Evolutionary conservation across 164 flowering plant genomes (phyloP).

Genomic region (Umbilicus rupestris): DNA sequence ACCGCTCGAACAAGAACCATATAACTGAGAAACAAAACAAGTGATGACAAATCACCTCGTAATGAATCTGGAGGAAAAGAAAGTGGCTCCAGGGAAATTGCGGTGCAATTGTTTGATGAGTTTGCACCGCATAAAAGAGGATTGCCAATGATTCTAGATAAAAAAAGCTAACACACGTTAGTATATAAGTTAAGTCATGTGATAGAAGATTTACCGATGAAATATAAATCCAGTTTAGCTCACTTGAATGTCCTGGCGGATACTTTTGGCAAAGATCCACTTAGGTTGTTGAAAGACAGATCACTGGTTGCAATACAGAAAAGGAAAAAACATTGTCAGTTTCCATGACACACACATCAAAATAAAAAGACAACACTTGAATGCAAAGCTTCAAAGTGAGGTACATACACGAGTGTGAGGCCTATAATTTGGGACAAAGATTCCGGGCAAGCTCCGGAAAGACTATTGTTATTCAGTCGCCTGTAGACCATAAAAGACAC

Average conservation of each 20-base stretch:
- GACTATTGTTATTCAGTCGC: conserved; percentile 85
- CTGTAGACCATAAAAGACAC: conserved; percentile 28
- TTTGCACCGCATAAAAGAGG: conserved; percentile 65
- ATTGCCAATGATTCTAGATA: conserved; percentile 66
- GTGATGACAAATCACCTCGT: conserved; percentile 25
- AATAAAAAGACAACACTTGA: not conserved
- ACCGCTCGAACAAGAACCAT: not conserved
- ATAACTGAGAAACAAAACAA: not conserved
- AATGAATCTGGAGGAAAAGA: conserved; percentile 58
- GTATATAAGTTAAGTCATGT: not conserved
- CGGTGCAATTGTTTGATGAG: conserved; percentile 55
- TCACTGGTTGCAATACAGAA: conserved; percentile 38
- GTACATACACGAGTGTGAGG: conserved; percentile 81
- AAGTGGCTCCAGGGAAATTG: conserved; percentile 63
- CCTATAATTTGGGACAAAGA: conserved; percentile 56
- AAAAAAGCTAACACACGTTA: not conserved
- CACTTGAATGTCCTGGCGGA: conserved; percentile 92
- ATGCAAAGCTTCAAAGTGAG: not conserved
- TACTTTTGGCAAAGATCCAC: conserved; percentile 80
- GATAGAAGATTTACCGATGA: not conserved
- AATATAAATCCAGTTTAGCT: conserved; percentile 10
- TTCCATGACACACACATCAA: not conserved
- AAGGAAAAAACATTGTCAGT: not conserved
- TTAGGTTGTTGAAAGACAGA: conserved; percentile 82
- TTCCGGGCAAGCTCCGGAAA: conserved; percentile 68